Conservation (phyloP, 192 early-diverging fungal species). For the Coemansia sp. region DNA sequence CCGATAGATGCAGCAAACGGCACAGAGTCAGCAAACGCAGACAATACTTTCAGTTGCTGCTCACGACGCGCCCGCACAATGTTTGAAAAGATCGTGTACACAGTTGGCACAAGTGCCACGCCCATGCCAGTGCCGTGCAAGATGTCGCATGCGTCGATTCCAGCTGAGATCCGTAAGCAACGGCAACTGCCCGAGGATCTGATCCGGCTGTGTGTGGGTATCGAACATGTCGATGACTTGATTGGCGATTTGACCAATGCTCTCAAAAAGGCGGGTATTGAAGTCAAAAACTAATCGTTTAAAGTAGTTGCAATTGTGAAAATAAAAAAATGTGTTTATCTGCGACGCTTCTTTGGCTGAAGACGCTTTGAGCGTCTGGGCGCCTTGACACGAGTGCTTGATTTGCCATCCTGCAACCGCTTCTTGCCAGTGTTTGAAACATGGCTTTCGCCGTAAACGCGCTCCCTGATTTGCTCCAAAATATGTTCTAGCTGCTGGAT, state of each 20-base stretch:
- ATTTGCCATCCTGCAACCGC: no score
- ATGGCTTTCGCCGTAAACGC: no score
- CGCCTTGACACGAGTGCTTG: no score
- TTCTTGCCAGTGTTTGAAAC: no score
- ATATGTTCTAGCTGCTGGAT: not conserved
- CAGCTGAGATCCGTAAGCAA: slow-evolving; percentile 81
- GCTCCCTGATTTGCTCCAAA: not conserved
- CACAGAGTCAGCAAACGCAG: slow-evolving; percentile 62
- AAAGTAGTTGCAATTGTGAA: no score
- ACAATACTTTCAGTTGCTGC: slow-evolving; percentile 55
- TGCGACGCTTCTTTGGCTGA: no score
- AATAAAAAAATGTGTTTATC: no score
- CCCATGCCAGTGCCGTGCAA: no score
- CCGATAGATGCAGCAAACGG: slow-evolving; percentile 65
- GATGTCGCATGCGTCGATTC: slow-evolving; percentile 96
- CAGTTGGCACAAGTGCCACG: slow-evolving; percentile 34
- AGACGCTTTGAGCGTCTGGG: no score
- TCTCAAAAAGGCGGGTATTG: slow-evolving; percentile 61
- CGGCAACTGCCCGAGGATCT: slow-evolving; percentile 93
- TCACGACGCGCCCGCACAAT: slow-evolving; percentile 59
- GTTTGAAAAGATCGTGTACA: slow-evolving; percentile 60
- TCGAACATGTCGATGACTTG: slow-evolving; percentile 91
- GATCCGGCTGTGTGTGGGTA: slow-evolving; percentile 93
- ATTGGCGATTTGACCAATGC: slow-evolving; percentile 76
- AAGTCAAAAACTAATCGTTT: slow-evolving; percentile 33